A percentile compares a stretch with the other conserved stretches of the same genome.
phyloP scores from a whole-genome alignment of 306 rosid species.

The Pyrus pyrifolia region DNA sequence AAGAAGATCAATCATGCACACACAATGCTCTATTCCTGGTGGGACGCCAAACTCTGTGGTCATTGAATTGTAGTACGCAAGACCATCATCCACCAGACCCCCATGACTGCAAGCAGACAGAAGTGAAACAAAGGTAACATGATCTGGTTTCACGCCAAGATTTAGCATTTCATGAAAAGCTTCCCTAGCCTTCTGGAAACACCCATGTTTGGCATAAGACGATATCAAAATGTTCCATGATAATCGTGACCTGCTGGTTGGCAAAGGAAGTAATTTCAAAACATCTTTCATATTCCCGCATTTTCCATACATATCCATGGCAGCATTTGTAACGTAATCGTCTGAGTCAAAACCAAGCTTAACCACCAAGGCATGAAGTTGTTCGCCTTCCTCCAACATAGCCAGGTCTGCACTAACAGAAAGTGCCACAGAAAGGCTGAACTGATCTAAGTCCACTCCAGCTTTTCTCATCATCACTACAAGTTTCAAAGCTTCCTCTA shows the following conservation, averaged over 20 bases:
- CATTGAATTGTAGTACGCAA: conserved; percentile 62
- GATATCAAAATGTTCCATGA: conserved; percentile 94
- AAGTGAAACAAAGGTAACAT: conserved; percentile 86
- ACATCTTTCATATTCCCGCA: conserved; percentile 83
- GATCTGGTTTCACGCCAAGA: conserved; percentile 64
- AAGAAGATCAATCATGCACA: conserved; percentile 85
- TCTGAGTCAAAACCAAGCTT: conserved; percentile 73
- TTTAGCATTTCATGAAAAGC: conserved; percentile 71
- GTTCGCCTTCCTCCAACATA: conserved; percentile 84
- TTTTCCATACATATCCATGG: conserved; percentile 95
- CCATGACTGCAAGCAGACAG: conserved; percentile 89
- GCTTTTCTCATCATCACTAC: conserved; percentile 47
- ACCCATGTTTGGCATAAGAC: conserved; percentile 74
- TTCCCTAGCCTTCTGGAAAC: conserved; percentile 54
- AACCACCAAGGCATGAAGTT: conserved; percentile 59
- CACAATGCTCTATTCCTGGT: conserved; percentile 78
- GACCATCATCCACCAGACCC: conserved; percentile 90
- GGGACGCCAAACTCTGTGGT: conserved; percentile 45
- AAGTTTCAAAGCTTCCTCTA: conserved; percentile 69
- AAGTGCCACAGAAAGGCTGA: conserved; percentile 67
- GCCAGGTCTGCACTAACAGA: conserved; percentile 70
- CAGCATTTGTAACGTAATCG: conserved; percentile 59
- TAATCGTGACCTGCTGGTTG: conserved; percentile 44
- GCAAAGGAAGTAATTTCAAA: conserved; percentile 49
- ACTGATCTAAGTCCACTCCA: conserved; percentile 64